Conservation (phyloP, 2,329 filamentous ascomycete species). For the Alternaria brassicae region DNA sequence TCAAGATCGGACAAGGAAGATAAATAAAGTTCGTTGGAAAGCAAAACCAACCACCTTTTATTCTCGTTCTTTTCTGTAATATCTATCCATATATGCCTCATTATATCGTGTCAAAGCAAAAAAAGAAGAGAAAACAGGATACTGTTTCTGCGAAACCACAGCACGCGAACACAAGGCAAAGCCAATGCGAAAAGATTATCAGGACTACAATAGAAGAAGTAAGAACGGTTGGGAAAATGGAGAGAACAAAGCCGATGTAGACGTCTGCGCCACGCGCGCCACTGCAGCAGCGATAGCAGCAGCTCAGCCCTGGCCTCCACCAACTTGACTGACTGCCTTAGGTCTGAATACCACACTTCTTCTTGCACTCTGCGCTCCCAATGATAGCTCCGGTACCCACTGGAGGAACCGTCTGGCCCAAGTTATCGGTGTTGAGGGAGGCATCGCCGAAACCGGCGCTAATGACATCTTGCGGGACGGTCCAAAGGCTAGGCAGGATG, state of each 20-base stretch:
- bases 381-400: conserved; percentile 54
- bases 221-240: not conserved
- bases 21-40: not conserved
- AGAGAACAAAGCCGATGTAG: not conserved
- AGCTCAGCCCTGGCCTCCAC: not conserved
- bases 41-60: not conserved
- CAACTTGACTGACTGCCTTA: not conserved
- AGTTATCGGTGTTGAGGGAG: conserved; percentile 39
- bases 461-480: conserved; percentile 51
- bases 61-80: not conserved
- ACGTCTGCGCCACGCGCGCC: not conserved
- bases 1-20: not conserved
- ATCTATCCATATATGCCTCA: not conserved
- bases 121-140: not conserved
- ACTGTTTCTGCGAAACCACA: not conserved
- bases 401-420: conserved; percentile 43
- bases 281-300: not conserved
- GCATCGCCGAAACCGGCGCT: conserved; percentile 54
- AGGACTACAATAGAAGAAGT: not conserved
- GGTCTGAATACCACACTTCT: conserved; percentile 40
- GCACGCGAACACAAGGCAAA: not conserved
- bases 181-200: not conserved
- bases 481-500: conserved; percentile 55
- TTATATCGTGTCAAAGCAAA: not conserved
- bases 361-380: conserved; percentile 52